Evolutionary conservation across 2,329 filamentous ascomycete species (phyloP).

Genomic region (Fusarium chuoi): DNA sequence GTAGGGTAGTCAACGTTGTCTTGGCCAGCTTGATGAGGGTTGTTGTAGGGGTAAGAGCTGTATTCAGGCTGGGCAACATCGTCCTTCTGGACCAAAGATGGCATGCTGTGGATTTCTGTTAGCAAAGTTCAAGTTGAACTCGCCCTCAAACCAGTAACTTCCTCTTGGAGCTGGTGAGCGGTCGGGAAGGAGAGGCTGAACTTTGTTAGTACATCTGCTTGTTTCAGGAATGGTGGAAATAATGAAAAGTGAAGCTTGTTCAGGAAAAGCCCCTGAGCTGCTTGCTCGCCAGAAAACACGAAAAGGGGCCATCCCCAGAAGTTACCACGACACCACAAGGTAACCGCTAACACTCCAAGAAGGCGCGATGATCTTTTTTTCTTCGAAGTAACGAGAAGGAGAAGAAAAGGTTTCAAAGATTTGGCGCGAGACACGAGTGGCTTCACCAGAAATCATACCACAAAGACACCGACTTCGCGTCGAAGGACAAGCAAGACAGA

Average conservation of each 20-base stretch:
- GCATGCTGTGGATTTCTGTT: slow-evolving; percentile 11
- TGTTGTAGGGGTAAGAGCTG: background rate
- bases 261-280: background rate
- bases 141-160: background rate
- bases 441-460: background rate
- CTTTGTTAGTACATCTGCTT: background rate
- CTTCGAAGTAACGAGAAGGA: background rate
- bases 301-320: background rate
- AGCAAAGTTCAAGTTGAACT: background rate
- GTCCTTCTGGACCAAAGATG: background rate
- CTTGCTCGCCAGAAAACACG: background rate
- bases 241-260: background rate
- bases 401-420: background rate
- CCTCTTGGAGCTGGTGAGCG: slow-evolving; percentile 19
- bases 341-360: background rate
- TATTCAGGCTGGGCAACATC: background rate
- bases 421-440: background rate
- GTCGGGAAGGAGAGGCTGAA: background rate
- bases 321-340: background rate
- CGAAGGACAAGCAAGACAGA: background rate
- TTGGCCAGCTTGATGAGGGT: background rate
- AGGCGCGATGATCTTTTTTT: too few relatives aligned
- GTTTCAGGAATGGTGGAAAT: background rate
- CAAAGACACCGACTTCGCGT: background rate
- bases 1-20: background rate